phyloP scores from a whole-genome alignment of 2,329 filamentous ascomycete genomes.

The Furcasterigmium furcatum region DNA sequence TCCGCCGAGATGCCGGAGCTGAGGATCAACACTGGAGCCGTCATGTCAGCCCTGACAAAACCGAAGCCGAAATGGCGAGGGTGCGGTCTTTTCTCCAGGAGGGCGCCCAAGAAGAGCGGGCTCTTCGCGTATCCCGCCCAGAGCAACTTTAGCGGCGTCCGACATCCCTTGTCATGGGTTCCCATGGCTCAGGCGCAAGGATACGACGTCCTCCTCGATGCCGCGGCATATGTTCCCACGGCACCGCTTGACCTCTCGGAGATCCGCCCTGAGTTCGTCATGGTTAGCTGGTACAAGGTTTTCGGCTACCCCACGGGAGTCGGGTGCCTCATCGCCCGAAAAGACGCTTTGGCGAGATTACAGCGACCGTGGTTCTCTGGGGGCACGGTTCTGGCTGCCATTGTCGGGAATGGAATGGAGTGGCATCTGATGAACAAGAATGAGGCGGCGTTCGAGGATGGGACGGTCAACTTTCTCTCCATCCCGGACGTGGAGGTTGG shows the following conservation, averaged over 20 bases:
- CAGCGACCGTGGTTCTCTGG: slow-evolving; percentile 35
- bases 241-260: slow-evolving; percentile 25
- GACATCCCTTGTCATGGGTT: slow-evolving; percentile 34
- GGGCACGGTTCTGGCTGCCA: slow-evolving; percentile 30
- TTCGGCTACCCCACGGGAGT: slow-evolving; percentile 39
- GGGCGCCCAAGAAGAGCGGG: slow-evolving; percentile 13
- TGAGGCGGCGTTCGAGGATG: slow-evolving; percentile 33
- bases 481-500: slow-evolving; percentile 34
- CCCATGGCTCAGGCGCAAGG: slow-evolving; percentile 27
- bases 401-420: slow-evolving; percentile 17
- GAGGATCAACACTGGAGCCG: slow-evolving; percentile 18
- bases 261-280: slow-evolving; percentile 33
- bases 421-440: slow-evolving; percentile 25
- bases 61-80: too few relatives aligned
- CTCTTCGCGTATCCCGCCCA: slow-evolving; percentile 43
- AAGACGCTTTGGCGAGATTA: slow-evolving; percentile 24
- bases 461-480: slow-evolving; percentile 33
- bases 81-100: neutral
- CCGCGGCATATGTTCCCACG: slow-evolving; percentile 35
- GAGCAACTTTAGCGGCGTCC: slow-evolving; percentile 40
- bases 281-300: slow-evolving; percentile 37
- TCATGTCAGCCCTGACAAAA: slow-evolving; percentile 19
- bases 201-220: slow-evolving; percentile 36
- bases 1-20: slow-evolving; percentile 21
- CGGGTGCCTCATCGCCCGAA: slow-evolving; percentile 31